Evolutionary conservation across 345 rosid species (phyloP).

Genomic region (Orychophragmus violaceus): DNA sequence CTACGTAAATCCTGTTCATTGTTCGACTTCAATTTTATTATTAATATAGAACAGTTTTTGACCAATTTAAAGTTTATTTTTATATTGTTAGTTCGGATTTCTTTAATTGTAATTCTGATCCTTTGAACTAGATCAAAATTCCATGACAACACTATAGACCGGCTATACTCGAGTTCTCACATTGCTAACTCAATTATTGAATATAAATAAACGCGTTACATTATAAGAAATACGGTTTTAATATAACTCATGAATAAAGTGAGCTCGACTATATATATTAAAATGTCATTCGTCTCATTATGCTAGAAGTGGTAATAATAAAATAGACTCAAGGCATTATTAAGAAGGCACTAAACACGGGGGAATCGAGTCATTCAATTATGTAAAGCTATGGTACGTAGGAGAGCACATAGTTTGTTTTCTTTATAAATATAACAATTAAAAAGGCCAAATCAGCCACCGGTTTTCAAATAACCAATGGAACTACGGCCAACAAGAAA

Average conservation of each 20-base stretch:
- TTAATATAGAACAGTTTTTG: too few species aligned
- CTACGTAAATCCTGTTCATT: too few species aligned
- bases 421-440: not conserved
- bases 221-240: not conserved
- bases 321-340: not conserved
- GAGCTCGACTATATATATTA: not conserved
- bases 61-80: too few species aligned
- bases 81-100: too few species aligned
- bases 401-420: constrained; percentile 24
- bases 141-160: too few species aligned
- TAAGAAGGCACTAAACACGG: not conserved
- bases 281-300: not conserved
- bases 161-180: not conserved
- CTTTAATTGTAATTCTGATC: too few species aligned
- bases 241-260: too few species aligned
- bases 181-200: not conserved
- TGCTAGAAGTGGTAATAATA: not conserved
- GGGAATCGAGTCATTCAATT: not conserved
- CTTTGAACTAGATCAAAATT: too few species aligned
- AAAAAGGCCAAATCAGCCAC: constrained; percentile 29
- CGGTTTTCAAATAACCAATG: constrained; percentile 25
- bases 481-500: constrained; percentile 6
- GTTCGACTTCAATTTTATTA: too few species aligned
- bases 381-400: constrained; percentile 8
- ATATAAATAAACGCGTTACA: not conserved